Conservation (phyloP, 2,329 filamentous ascomycete species). For the Biscogniauxia sp. region DNA sequence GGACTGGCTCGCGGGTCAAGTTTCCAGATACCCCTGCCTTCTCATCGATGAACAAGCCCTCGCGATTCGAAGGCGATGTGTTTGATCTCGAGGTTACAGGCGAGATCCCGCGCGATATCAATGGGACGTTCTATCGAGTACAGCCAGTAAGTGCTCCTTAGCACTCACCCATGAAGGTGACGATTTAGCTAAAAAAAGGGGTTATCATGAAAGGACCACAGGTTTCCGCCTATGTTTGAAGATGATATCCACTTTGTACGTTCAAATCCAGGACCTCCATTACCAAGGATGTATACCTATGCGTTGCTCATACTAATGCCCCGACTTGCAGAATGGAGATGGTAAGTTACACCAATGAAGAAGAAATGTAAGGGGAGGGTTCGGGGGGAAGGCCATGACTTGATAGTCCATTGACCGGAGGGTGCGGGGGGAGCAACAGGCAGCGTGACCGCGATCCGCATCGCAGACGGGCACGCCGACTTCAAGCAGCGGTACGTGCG, state of each 20-base stretch:
- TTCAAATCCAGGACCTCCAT: not conserved
- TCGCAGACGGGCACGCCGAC: constrained; percentile 39
- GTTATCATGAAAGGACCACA: constrained; percentile 36
- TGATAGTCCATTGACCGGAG: constrained; percentile 22
- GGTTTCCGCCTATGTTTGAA: constrained; percentile 53
- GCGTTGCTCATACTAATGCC: constrained; percentile 10
- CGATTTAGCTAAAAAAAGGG: not conserved
- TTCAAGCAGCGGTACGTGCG: constrained; percentile 43
- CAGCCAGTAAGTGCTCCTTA: constrained; percentile 37
- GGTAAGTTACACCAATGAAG: constrained; percentile 16
- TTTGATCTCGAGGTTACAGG: constrained; percentile 41
- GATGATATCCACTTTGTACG: constrained; percentile 43
- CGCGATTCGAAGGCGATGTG: constrained; percentile 40
- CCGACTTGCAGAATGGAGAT: constrained; percentile 23
- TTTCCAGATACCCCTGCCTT: constrained; percentile 36
- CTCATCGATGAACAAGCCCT: constrained; percentile 38
- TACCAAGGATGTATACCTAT: not conserved
- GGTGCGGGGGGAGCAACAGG: constrained; percentile 29
- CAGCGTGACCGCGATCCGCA: constrained; percentile 40
- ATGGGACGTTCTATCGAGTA: constrained; percentile 48
- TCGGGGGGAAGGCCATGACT: constrained; percentile 2
- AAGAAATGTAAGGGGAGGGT: not conserved
- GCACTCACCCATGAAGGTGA: not conserved
- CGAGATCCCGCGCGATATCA: constrained; percentile 42
- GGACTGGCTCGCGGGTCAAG: constrained; percentile 26